Evolutionary conservation across 2,329 filamentous ascomycete species (phyloP).

Genomic region (Aspergillus puulaauensis): DNA sequence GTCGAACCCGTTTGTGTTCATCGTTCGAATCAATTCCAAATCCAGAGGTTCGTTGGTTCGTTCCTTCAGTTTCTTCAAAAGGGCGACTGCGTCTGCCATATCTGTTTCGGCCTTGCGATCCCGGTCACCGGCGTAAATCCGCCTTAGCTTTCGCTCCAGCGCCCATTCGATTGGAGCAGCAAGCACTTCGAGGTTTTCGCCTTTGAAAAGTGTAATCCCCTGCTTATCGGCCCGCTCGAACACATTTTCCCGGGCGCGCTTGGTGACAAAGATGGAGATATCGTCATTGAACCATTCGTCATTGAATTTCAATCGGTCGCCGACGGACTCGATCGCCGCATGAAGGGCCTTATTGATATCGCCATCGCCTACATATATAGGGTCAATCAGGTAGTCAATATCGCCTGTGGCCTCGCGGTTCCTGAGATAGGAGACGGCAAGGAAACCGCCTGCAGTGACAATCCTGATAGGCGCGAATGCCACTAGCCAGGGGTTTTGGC

Average conservation of each 20-base stretch:
- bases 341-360: slow-evolving; percentile 12
- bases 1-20: slow-evolving; percentile 31
- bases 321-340: slow-evolving; percentile 4
- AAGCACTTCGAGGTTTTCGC: slow-evolving; percentile 25
- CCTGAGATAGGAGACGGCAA: slow-evolving; percentile 12
- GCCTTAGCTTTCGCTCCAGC: slow-evolving; percentile 32
- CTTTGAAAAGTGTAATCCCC: slow-evolving; percentile 3
- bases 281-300: slow-evolving; percentile 13
- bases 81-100: slow-evolving; percentile 29
- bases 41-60: slow-evolving; percentile 23
- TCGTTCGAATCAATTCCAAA: slow-evolving; percentile 24
- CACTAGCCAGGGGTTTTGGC: neutral
- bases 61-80: slow-evolving; percentile 27
- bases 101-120: slow-evolving; percentile 26
- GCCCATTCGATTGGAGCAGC: slow-evolving; percentile 36
- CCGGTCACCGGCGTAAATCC: slow-evolving; percentile 25
- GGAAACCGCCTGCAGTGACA: slow-evolving; percentile 11
- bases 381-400: slow-evolving; percentile 13
- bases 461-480: slow-evolving; percentile 13
- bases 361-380: slow-evolving; percentile 6
- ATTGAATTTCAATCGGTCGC: slow-evolving; percentile 4
- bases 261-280: slow-evolving; percentile 12
- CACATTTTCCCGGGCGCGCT: slow-evolving; percentile 3
- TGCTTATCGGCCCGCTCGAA: slow-evolving; percentile 4
- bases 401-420: slow-evolving; percentile 11